Percentiles rank a stretch among this genome's conserved stretches.
These are phyloP conservation scores for Pseudogymnoascus pannorum DNA, from an alignment of 2,329 filamentous ascomycete species.

Conservation along the genomic window DNA sequence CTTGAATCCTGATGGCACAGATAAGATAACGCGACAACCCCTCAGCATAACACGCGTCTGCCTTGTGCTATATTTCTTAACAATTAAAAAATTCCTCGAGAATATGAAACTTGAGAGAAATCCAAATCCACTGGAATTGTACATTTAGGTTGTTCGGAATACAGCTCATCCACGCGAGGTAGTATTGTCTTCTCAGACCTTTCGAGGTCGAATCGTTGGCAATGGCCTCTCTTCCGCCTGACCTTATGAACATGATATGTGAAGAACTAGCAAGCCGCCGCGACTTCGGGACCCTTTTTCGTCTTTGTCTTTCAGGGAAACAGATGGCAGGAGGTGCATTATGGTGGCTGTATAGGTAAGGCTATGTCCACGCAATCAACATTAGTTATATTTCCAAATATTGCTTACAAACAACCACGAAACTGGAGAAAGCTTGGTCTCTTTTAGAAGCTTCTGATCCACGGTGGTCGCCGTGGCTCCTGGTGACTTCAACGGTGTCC, in stretches of 20 bases:
- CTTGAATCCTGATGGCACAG: background rate
- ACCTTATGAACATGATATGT: slow-evolving; percentile 55
- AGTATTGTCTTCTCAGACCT: background rate
- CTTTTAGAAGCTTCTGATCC: slow-evolving; percentile 81
- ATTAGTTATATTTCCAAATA: background rate
- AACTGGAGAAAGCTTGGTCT: slow-evolving; percentile 77
- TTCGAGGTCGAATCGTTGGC: background rate
- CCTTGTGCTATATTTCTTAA: background rate
- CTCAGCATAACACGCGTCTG: background rate
- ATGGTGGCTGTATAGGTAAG: slow-evolving; percentile 55
- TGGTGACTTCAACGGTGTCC: too few relatives aligned
- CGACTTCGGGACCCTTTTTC: slow-evolving; percentile 55
- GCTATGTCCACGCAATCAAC: slow-evolving; percentile 1
- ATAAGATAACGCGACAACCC: background rate
- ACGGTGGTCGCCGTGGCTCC: slow-evolving; percentile 69
- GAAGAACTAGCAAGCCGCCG: slow-evolving; percentile 47
- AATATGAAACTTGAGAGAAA: background rate
- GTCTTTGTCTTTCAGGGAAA: slow-evolving; percentile 47
- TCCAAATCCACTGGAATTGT: background rate
- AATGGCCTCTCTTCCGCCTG: slow-evolving; percentile 40
- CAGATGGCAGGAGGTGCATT: slow-evolving; percentile 52
- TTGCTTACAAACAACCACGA: background rate
- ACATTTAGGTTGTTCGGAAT: background rate
- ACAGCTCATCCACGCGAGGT: background rate
- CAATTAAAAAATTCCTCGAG: background rate